Evolutionary conservation across 225 moss, liverwort and hornwort species (phyloP), one percentile per base, ranked within the genome.

Genomic region (Pseudoscleropodium purum): DNA sequence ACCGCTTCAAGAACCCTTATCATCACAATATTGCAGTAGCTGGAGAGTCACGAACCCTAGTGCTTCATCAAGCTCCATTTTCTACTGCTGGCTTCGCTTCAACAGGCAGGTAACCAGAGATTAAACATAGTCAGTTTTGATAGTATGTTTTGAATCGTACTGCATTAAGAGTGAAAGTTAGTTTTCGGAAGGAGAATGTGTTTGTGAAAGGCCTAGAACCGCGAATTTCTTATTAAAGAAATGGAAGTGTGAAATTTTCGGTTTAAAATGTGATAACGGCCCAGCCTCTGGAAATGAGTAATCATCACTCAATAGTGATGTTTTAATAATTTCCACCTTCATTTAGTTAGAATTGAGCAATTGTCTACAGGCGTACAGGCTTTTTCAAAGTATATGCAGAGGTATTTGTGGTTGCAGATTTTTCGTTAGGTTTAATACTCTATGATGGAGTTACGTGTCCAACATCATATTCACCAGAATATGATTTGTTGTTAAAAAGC

Each of bases 1-100:
- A 96, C 89, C 95, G 97, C 52, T 96, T 97, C 85, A 92, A 93
- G 92, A 92, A 93, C 51, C 95, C 97, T 70, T 96, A 96, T 87
- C 74, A 91, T 69, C 92, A 96, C 74, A 91, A 91, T 39, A 88
- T 97, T 62, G 68, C 63, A 72, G 78, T 87, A 75, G 86, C 85
- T 65, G 95, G 93, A 82, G 92, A 84, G 74, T 81, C 87, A 45
- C 88, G 34, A 62, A 92, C 75, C 54, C 86, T 97, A 83, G 92
- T 93, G 47, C 90, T 97, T 70, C 92, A 95, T 88, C 97, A 97
- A 89, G 87, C 92, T 90, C 96, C 97, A 29, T 96, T 94, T 85
- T 95, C 92, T 47, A 95, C 93, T 85, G 89, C 88, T 52, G 96
- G 96, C 41, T 97, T 97, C 79, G 96, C 97, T 89, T 95, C 97